phyloP scores from a whole-genome alignment of 225 moss, liverwort and hornwort species.

The Bryum argenteum region DNA sequence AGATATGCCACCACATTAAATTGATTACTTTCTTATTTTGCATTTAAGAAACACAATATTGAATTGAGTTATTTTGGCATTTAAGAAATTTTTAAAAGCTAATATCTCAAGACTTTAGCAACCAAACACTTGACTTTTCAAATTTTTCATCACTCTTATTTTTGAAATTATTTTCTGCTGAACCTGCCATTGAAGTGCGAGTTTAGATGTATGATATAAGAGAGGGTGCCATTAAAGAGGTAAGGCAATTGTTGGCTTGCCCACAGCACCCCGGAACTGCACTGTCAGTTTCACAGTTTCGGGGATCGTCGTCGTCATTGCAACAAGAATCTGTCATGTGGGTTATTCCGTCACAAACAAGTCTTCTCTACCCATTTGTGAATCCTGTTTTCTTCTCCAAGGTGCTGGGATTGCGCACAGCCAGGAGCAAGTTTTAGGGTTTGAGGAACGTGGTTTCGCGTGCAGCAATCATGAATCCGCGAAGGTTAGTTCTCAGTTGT shows the following conservation, averaged over 20 bases:
- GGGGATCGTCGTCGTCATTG: no score
- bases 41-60: no score
- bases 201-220: neutral
- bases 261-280: neutral
- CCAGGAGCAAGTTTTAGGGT: conserved; percentile 10
- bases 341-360: neutral
- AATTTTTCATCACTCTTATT: no score
- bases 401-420: neutral
- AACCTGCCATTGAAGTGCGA: no score
- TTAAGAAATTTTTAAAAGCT: no score
- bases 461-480: conserved; percentile 46
- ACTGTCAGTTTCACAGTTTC: neutral
- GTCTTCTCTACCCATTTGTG: neutral
- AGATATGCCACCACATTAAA: no score
- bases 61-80: no score
- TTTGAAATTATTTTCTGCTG: no score
- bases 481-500: conserved; percentile 28
- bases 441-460: neutral
- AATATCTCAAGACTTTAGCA: no score
- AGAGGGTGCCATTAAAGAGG: conserved; percentile 24
- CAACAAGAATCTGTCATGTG: neutral
- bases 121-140: no score
- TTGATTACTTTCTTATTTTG: no score
- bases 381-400: neutral
- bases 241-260: neutral